Base-by-base conservation (phyloP, 1,139 yeast species). In the Saccharomyces hybrid region DNA sequence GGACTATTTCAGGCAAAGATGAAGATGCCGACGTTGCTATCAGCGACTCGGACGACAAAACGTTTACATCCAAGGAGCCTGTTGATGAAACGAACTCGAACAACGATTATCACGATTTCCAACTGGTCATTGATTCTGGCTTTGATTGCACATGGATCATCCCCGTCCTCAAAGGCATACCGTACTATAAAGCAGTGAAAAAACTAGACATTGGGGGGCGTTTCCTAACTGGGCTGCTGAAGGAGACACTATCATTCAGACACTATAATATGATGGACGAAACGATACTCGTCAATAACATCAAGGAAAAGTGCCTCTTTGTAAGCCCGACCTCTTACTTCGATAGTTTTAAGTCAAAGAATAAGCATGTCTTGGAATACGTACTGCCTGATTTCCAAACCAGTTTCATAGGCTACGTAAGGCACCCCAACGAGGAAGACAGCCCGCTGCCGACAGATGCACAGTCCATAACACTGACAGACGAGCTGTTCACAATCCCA, bases 191-290 rank as follows among this genome's bases (percentile, higher is more conserved):
- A 48, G 96, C 93, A 0, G 84, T 88, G 2, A 80, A 82, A 60
- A 84, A 89, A 61, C 61, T 74, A 16, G 78, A 74, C 49, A 81
- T 95, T 48, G 99, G 95, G 0, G 99, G 99, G 0, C 80, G 88
- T 55, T 75, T 88, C 54, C 73, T 95, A 56, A 88, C 89, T 54
- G 96, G 96, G 8, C 80, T 86, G 53, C 71, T 95, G 52, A 77
- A 90, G 58, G 99, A 93, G 64, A 77, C 88, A 48, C 81, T 93
- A 14, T 89, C 97, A 2, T 93, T 88, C 67, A 78, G 98, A 56
- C 95, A 95, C 72, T 93, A 91, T 71, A 95, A 95, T 66, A 91
- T 95, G 64, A 84, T 88, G 68, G 97, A 91, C 58, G 99, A 95
- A 69, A 87, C 96, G 0, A 77, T 87, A 6, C 73, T 95, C 52